Evolutionary conservation across 1,139 yeast genomes (phyloP), one percentile per base, ranked within the genome.

Genomic region (Saccharomyces pastorianus): DNA sequence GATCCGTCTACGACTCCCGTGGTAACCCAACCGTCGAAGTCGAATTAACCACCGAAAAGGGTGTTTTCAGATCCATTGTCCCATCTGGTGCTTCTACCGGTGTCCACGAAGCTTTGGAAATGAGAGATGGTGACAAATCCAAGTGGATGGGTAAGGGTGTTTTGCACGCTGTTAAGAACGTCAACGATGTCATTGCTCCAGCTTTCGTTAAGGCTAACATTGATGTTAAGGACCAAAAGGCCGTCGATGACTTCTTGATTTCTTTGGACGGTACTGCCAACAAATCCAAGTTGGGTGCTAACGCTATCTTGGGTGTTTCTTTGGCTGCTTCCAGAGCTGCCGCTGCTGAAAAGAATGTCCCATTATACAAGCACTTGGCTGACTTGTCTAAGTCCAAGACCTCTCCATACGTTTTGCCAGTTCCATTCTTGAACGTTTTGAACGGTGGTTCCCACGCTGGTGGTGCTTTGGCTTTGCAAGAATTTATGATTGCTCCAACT

Each of bases 401-500:
- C 61, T 79, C 83, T 70, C 89, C 91, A 73, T 88, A 73, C 73
- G 95, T 88, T 57, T 77, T 88, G 72, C 96, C 96, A 75, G 96
- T 90, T 75, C 96, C 96, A 65, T 88, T 89, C 89, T 93, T 88
- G 80, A 91, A 91, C 79, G 97, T 91, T 64, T 82, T 91, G 76
- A 91, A 91, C 83, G 97, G 98, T 81, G 97, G 98, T 76, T 85
- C 95, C 71, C 98, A 91, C 79, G 97, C 98, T 70, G 98, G 97
- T 79, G 98, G 98, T 80, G 86, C 91, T 71, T 81, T 91, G 67
- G 97, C 97, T 68, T 84, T 91, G 84, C 98, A 91, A 81, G 98
- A 91, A 81, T 91, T 91, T 80, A 90, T 91, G 97, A 88, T 91
- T 78, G 96, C 88, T 64, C 97, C 98, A 76, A 79, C 85, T 66